Evolutionary conservation across 2,329 filamentous ascomycete genomes (phyloP).

Genomic region (Fusarium bulbicola): DNA sequence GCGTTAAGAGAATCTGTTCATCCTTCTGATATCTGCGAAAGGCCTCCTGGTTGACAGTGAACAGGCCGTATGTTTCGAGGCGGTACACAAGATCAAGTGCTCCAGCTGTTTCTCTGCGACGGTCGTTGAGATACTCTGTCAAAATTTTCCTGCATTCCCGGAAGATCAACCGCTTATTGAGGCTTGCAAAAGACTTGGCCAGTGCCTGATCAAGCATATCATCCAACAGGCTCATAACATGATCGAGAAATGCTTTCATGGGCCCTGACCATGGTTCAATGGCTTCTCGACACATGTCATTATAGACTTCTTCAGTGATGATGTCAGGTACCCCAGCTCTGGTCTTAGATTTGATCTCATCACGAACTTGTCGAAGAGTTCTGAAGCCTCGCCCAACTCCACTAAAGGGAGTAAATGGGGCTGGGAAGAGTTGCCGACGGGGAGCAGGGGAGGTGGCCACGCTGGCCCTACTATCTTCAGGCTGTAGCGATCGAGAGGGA

Average conservation of each 20-base stretch:
- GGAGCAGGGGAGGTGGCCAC: slow-evolving; percentile 21
- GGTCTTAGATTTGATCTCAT: slow-evolving; percentile 63
- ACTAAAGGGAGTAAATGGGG: slow-evolving; percentile 53
- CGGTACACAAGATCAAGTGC: slow-evolving; percentile 57
- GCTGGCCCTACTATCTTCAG: slow-evolving; percentile 48
- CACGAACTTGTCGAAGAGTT: slow-evolving; percentile 61
- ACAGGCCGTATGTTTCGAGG: slow-evolving; percentile 64
- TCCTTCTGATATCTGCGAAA: slow-evolving; percentile 56
- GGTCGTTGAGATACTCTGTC: slow-evolving; percentile 54
- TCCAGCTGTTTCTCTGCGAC: slow-evolving; percentile 47
- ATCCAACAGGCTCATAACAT: slow-evolving; percentile 60
- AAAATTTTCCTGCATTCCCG: slow-evolving; percentile 56
- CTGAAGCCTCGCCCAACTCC: slow-evolving; percentile 53
- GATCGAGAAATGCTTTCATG: slow-evolving; percentile 57
- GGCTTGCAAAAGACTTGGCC: slow-evolving; percentile 54
- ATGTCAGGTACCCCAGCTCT: slow-evolving; percentile 67
- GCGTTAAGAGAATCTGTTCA: slow-evolving; percentile 57
- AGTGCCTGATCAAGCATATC: slow-evolving; percentile 58
- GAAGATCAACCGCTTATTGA: slow-evolving; percentile 61
- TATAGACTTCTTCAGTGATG: slow-evolving; percentile 68
- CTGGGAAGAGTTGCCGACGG: slow-evolving; percentile 36
- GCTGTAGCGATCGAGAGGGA: slow-evolving; percentile 46
- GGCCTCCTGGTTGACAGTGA: slow-evolving; percentile 64
- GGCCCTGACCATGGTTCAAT: slow-evolving; percentile 67
- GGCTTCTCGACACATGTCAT: slow-evolving; percentile 64